Evolutionary conservation across 768 basidiomycete species (phyloP), one percentile per base, ranked within the genome.

Genomic region (Hydnomerulius pinastri): DNA sequence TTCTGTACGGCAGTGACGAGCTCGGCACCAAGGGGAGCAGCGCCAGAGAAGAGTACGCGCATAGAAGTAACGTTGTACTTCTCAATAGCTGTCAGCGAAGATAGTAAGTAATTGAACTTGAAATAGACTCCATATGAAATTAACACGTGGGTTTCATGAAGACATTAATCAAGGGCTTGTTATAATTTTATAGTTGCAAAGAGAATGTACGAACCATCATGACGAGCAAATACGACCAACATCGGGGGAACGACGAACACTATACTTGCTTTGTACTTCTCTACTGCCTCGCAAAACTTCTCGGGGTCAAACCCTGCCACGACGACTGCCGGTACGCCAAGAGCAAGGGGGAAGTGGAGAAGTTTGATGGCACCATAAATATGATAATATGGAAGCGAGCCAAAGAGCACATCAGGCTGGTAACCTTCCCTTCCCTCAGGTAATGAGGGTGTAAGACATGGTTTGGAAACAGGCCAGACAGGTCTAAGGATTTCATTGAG

Each of bases 191-290:
- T n/a, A n/a, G n/a, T n/a, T n/a, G n/a, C n/a, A 4, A 45, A 21
- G 4, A 20, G 17, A 25, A 30, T n/a, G 21, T 45, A 65, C 81
- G 27, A 68, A 81, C 82, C 84, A 10, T 83, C 80, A 56, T 89
- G 85, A 52, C 86, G 80, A 2, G 83, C 71, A 35, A 97, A 74
- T 1, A 82, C 77, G 12, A 96, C 83, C 11, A 93, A 70, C n/a
- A 97, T 83, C 0, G 94, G 92, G 1, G 93, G 93, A 1, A 91
- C 91, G 41, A 91, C 71, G 0, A 87, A 68, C 0, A 79, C 51
- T 1, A 72, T 51, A 0, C 86, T 85, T 23, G 84, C 77, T 43
- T 72, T 79, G 72, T 89, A 89, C 43, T 73, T 77, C 54, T 85
- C 75, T 40, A 96, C 79, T 42, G 79, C 73, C 10, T 75, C 71